Evolutionary conservation across 2,329 filamentous ascomycete species (phyloP).

Genomic region (Hymenoscyphus salicellus): DNA sequence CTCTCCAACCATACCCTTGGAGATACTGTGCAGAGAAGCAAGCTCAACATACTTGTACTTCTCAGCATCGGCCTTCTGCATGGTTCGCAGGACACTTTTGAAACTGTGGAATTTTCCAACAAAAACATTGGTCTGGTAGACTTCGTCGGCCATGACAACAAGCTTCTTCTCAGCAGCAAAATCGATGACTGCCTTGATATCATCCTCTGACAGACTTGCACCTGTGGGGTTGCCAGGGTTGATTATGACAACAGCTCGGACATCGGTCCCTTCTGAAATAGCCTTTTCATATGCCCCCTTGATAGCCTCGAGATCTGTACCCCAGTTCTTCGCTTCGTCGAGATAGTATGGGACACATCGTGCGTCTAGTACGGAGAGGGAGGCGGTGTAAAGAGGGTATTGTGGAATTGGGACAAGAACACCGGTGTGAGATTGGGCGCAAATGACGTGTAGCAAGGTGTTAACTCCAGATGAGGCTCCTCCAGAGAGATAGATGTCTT

Average conservation of each 20-base stretch:
- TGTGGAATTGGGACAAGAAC: slow-evolving; percentile 94
- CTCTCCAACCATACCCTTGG: slow-evolving; percentile 98
- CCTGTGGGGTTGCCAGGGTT: slow-evolving; percentile 98
- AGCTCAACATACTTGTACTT: slow-evolving; percentile 85
- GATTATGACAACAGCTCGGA: slow-evolving; percentile 92
- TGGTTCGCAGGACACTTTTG: slow-evolving; percentile 78
- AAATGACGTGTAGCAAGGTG: slow-evolving; percentile 87
- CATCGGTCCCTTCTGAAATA: slow-evolving; percentile 72
- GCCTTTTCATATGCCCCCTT: slow-evolving; percentile 71
- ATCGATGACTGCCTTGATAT: slow-evolving; percentile 81
- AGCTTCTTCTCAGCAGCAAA: slow-evolving; percentile 82
- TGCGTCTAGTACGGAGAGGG: slow-evolving; percentile 79
- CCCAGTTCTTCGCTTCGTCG: slow-evolving; percentile 82
- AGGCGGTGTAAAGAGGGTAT: slow-evolving; percentile 96
- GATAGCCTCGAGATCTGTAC: slow-evolving; percentile 80
- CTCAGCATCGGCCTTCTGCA: slow-evolving; percentile 72
- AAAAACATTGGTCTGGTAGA: slow-evolving; percentile 99
- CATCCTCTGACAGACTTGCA: slow-evolving; percentile 72
- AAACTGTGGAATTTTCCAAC: slow-evolving; percentile 91
- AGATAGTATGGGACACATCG: slow-evolving; percentile 90
- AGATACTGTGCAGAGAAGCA: slow-evolving; percentile 86
- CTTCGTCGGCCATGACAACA: slow-evolving; percentile 91
- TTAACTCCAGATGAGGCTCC: slow-evolving; percentile 94
- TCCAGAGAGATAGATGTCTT: slow-evolving; percentile 83
- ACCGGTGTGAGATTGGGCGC: slow-evolving; percentile 70